Percentiles rank a stretch among this genome's conserved stretches.
Evolutionary conservation across 257 asterid species (phyloP).

Genomic region (Lantana camara): DNA sequence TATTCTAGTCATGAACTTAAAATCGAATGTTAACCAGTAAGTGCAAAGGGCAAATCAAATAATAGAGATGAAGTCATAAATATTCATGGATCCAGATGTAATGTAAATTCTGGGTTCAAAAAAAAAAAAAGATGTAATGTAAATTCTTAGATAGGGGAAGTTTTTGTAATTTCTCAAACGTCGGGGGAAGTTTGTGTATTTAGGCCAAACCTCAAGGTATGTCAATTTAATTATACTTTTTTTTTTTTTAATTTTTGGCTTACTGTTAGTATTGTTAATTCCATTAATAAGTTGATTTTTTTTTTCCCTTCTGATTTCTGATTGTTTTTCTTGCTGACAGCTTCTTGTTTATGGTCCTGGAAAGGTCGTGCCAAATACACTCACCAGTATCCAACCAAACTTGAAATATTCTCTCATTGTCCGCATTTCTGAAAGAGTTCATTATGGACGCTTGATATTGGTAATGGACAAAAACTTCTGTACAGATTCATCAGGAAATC

Average conservation of each 20-base stretch:
- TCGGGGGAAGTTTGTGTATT: too few relatives aligned
- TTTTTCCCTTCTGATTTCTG: conserved; percentile 4
- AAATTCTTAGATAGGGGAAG: too few relatives aligned
- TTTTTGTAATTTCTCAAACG: too few relatives aligned
- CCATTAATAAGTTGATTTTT: neutral
- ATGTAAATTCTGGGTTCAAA: too few relatives aligned
- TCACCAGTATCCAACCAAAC: conserved; percentile 53
- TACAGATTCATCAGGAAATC: conserved; percentile 83
- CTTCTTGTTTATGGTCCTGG: conserved; percentile 91
- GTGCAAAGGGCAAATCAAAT: too few relatives aligned
- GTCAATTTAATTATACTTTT: too few relatives aligned
- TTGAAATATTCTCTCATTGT: conserved; percentile 63
- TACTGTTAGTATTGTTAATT: neutral
- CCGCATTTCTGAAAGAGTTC: conserved; percentile 55
- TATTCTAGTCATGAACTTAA: too few relatives aligned
- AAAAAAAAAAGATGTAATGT: too few relatives aligned
- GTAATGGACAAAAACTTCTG: conserved; percentile 79
- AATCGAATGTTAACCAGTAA: too few relatives aligned
- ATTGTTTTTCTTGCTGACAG: conserved; percentile 47
- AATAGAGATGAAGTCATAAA: too few relatives aligned
- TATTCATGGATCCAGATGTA: too few relatives aligned
- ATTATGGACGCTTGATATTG: conserved; percentile 63
- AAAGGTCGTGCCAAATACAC: conserved; percentile 63
- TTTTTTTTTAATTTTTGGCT: neutral
- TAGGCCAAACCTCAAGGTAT: too few relatives aligned